Evolutionary conservation across 441 rosid species (phyloP).

Genomic region (Pelargonium myrrhifolium): DNA sequence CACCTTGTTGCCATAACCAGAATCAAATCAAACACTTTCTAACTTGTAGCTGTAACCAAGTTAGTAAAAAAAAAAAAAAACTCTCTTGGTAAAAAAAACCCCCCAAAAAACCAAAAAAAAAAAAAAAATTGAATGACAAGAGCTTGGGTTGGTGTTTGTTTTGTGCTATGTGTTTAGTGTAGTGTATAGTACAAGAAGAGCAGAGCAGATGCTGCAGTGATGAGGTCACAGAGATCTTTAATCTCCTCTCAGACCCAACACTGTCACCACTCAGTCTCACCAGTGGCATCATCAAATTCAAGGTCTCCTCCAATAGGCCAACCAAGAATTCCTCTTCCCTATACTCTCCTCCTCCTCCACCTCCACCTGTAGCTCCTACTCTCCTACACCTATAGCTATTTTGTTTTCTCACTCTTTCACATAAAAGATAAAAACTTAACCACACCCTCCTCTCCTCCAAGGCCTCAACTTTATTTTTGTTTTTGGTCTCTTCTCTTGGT

Average conservation of each 20-base stretch:
- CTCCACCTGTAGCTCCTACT: too few relatives aligned
- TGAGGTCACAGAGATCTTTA: conserved; percentile 38
- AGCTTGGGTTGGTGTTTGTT: background rate
- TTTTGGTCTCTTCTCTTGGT: background rate
- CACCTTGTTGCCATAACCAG: too few relatives aligned
- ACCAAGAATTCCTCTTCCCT: conserved; percentile 13
- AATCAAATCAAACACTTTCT: too few relatives aligned
- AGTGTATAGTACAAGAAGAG: conserved; percentile 17
- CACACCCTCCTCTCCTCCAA: background rate
- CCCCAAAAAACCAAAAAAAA: too few relatives aligned
- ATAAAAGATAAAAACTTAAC: background rate
- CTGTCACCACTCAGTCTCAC: conserved; percentile 21
- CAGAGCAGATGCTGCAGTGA: conserved; percentile 29
- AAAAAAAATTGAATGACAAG: background rate
- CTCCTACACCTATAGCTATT: background rate
- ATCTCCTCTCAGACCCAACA: conserved; percentile 37
- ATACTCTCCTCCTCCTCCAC: background rate
- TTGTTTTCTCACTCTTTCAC: background rate
- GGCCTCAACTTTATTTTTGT: too few relatives aligned
- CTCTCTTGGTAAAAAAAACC: background rate
- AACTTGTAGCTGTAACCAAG: too few relatives aligned
- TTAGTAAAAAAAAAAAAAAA: background rate
- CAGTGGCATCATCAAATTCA: conserved; percentile 27
- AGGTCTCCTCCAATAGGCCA: conserved; percentile 16
- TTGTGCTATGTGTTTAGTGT: background rate